phyloP scores from a whole-genome alignment of 306 rosid genomes.

The Geum urbanum region DNA sequence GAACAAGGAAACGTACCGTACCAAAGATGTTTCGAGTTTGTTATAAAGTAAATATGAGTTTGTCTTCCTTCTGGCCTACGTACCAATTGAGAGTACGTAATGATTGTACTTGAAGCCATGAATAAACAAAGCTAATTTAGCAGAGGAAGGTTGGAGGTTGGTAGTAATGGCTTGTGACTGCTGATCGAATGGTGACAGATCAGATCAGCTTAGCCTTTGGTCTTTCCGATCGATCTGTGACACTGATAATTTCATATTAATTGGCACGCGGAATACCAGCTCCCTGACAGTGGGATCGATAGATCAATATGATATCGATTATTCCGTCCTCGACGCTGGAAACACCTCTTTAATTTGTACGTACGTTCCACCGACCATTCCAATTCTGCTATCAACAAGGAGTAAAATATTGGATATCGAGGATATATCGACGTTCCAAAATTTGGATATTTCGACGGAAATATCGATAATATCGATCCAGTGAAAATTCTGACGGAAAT shows the following conservation, averaged over 20 bases:
- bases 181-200: neutral
- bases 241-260: neutral
- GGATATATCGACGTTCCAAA: too few species aligned
- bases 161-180: neutral
- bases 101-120: neutral
- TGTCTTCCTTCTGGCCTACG: neutral
- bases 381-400: too few species aligned
- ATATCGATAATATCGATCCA: too few species aligned
- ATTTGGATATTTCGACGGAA: too few species aligned
- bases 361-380: neutral
- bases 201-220: constrained; percentile 5
- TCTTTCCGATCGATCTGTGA: neutral
- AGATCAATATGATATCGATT: neutral
- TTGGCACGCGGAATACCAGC: constrained; percentile 11
- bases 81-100: neutral
- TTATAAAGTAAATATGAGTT: neutral
- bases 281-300: constrained; percentile 4
- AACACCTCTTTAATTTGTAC: neutral
- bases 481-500: too few species aligned
- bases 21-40: too few species aligned
- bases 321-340: neutral
- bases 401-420: too few species aligned
- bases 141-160: constrained; percentile 3
- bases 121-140: neutral
- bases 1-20: too few species aligned